Evolutionary conservation across 192 early-diverging fungal species (phyloP), one percentile per base, ranked within the genome.

Genomic region (Haplosporangium gracile): DNA sequence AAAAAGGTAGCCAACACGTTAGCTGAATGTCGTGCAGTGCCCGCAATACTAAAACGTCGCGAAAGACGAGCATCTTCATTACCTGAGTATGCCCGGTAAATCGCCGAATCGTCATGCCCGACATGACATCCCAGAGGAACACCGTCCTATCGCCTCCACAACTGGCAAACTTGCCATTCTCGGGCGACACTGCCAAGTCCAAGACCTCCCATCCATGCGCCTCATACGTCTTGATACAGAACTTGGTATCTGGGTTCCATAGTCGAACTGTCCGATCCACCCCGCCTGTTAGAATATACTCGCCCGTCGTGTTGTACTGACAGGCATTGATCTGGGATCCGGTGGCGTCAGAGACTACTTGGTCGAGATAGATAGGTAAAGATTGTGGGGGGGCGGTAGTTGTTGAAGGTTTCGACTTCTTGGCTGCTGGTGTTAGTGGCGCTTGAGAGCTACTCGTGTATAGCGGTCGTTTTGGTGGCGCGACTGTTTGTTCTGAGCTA

Each of bases 191-290:
- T 36, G 90, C 89, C 39, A 97, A 45, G 43, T 89, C 93, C 29
- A 95, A 91, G 0, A 99, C 92, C 39, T 95, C 96, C 88, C 96
- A 94, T 16, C 97, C 97, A 82, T 99, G 97, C 0, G 94, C 97
- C 16, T 90, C 88, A 79, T 97, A 99, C 0, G 91, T 92, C 53
- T 96, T 95, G 15, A 99, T 93, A 57, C 87, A 90, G 26, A 93
- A 84, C 10, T 94, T 95, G 6, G 93, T 92, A 7, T 82, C 57
- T 24, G 95, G 93, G 78, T 95, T 96, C 91, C 93, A 94, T 42
- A 97, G 87, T 32, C 91, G 81, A 16, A 98, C 89, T 0, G 88
- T 83, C 18, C 94, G 91, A 91, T 99, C 97, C 47, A 90, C 91
- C 0, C 96, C 94, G 6, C 94, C 97, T 11, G 97, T 96, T 22